These are phyloP conservation scores for Aspergillus sp. DNA, from an alignment of 2,329 filamentous ascomycete species.

Conservation along the genomic window DNA sequence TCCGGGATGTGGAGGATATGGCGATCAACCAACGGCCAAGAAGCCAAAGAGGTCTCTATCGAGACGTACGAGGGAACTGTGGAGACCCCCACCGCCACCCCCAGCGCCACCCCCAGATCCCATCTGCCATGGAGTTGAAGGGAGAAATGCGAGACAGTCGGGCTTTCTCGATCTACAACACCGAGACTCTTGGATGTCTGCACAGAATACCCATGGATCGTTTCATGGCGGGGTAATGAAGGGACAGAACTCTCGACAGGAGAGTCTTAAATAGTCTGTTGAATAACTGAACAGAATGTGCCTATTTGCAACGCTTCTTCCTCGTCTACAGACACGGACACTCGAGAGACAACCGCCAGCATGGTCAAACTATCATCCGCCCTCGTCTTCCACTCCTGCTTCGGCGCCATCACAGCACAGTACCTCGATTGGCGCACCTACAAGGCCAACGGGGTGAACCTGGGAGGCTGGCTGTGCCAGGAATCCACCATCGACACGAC, in stretches of 20 bases:
- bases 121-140: background rate
- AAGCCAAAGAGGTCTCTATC: background rate
- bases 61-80: background rate
- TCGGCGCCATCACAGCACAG: background rate
- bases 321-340: too few relatives aligned
- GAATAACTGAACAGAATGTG: background rate
- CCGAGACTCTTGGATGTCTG: background rate
- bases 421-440: background rate
- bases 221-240: background rate
- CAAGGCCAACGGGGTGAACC: slow-evolving; percentile 1
- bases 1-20: background rate
- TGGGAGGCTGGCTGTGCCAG: slow-evolving; percentile 26
- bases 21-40: background rate
- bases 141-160: background rate
- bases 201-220: background rate
- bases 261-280: background rate
- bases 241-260: background rate
- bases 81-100: background rate
- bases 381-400: too few relatives aligned
- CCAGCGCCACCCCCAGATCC: background rate
- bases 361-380: too few relatives aligned
- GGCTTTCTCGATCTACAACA: background rate
- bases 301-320: too few relatives aligned
- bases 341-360: too few relatives aligned
- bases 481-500: slow-evolving; percentile 24